These are phyloP conservation scores for Taiwanofungus camphoratus DNA, from an alignment of 1,284 basidiomycete genomes.

Conservation along the genomic window DNA sequence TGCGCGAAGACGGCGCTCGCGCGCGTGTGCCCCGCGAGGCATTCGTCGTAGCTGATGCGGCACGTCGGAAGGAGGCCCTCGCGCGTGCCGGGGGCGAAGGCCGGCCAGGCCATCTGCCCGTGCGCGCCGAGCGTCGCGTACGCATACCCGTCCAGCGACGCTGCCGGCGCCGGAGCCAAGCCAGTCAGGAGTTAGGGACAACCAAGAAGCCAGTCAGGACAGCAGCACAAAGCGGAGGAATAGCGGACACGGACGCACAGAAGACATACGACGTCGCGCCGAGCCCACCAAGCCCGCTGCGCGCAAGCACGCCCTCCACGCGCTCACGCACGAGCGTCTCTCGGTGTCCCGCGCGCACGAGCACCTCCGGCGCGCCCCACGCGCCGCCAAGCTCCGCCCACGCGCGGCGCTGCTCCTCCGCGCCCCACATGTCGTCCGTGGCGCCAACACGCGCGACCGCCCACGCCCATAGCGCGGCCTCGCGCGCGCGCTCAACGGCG, in stretches of 20 bases:
- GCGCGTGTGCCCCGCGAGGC: conserved; percentile 17
- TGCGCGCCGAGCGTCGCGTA: conserved; percentile 18
- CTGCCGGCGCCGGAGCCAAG: conserved; percentile 10
- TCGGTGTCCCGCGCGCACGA: conserved; percentile 14
- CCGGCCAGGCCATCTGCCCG: conserved; percentile 14
- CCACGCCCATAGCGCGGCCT: conserved; percentile 39
- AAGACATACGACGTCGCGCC: conserved; percentile 23
- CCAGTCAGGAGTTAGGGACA: neutral
- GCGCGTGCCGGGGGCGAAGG: conserved; percentile 7
- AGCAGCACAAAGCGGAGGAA: neutral
- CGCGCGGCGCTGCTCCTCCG: conserved; percentile 20
- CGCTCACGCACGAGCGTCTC: conserved; percentile 18
- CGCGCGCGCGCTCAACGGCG: conserved; percentile 35
- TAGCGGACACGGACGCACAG: conserved; percentile 15
- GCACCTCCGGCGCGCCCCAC: conserved; percentile 10
- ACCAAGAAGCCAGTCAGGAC: neutral
- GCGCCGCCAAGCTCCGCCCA: conserved; percentile 33
- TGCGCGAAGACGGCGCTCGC: conserved; percentile 37
- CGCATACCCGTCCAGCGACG: conserved; percentile 26
- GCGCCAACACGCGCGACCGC: conserved; percentile 29
- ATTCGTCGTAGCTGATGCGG: conserved; percentile 18
- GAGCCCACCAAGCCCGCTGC: conserved; percentile 15
- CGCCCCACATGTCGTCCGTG: conserved; percentile 25
- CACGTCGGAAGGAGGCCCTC: conserved; percentile 13
- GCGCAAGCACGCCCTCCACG: conserved; percentile 13